These are phyloP conservation scores for Aspergillus fumigatus DNA, from an alignment of 2,329 filamentous ascomycete species.

Conservation along the genomic window DNA sequence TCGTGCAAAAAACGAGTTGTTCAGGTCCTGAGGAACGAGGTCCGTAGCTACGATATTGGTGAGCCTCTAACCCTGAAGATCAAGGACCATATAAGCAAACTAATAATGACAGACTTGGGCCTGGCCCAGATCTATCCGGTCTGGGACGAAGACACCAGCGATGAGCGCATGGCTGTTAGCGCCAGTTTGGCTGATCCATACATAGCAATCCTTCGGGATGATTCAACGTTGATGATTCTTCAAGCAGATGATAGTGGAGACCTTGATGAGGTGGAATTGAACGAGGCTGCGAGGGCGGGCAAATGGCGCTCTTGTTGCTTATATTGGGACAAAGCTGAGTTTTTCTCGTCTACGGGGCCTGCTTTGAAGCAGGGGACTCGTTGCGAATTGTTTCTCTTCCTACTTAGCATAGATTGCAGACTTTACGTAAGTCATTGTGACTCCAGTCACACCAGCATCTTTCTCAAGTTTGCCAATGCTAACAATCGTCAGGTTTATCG, in stretches of 20 bases:
- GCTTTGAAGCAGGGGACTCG: constrained; percentile 16
- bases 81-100: constrained; percentile 2
- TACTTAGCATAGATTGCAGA: constrained; percentile 70
- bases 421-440: constrained; percentile 58
- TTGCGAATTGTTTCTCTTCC: constrained; percentile 64
- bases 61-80: constrained; percentile 35
- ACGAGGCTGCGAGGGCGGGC: constrained; percentile 54
- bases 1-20: constrained; percentile 77
- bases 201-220: constrained; percentile 75
- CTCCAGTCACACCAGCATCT: neutral
- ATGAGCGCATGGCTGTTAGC: constrained; percentile 67
- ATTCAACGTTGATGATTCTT: constrained; percentile 73
- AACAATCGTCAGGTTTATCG: constrained; percentile 61
- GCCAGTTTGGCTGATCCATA: constrained; percentile 86
- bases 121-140: constrained; percentile 89
- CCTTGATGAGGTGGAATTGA: constrained; percentile 71
- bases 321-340: constrained; percentile 62
- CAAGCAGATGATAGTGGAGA: constrained; percentile 78
- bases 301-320: constrained; percentile 82
- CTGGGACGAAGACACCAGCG: constrained; percentile 82
- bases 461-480: constrained; percentile 1
- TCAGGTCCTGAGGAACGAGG: constrained; percentile 80
- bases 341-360: constrained; percentile 45
- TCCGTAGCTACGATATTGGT: constrained; percentile 88
- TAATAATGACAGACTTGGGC: constrained; percentile 61